Percentiles rank a stretch among this genome's conserved stretches.
phyloP scores from a whole-genome alignment of 2,329 filamentous ascomycete species.

The Botrytis fragariae region DNA sequence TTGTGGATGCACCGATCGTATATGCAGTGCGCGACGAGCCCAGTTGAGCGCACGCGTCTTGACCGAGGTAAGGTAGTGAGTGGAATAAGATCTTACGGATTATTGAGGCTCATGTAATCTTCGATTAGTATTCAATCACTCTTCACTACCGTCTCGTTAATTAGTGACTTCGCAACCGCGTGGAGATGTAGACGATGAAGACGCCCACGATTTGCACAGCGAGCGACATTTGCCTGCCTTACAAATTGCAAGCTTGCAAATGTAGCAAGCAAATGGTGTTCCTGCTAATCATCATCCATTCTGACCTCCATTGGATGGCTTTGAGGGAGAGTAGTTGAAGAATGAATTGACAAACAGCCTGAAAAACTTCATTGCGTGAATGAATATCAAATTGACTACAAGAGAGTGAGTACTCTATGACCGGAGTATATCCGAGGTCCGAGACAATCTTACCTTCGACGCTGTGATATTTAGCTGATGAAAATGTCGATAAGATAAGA shows the following conservation, averaged over 20 bases:
- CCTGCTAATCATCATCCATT: not conserved
- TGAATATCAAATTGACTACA: not conserved
- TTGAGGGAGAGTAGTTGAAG: not conserved
- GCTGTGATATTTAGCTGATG: not conserved
- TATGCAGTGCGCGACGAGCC: not conserved
- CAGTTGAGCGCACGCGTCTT: not conserved
- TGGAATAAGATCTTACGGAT: not conserved
- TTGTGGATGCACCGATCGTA: not conserved
- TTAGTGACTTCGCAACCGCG: not conserved
- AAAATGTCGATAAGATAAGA: not conserved
- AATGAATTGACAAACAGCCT: not conserved
- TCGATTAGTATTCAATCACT: too few relatives aligned
- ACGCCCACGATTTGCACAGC: too few relatives aligned
- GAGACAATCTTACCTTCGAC: not conserved
- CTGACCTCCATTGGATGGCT: not conserved
- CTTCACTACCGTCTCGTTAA: too few relatives aligned
- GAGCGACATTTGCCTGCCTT: not conserved
- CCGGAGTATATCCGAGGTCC: not conserved
- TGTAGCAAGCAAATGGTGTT: not conserved
- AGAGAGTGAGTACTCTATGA: not conserved
- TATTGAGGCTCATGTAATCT: too few relatives aligned
- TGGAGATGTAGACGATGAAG: not conserved
- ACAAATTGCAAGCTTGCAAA: not conserved
- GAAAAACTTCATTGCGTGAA: not conserved
- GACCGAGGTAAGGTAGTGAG: not conserved